phyloP scores from a whole-genome alignment of 108 stramenopile genomes.

The Skeletonema tropicum region DNA sequence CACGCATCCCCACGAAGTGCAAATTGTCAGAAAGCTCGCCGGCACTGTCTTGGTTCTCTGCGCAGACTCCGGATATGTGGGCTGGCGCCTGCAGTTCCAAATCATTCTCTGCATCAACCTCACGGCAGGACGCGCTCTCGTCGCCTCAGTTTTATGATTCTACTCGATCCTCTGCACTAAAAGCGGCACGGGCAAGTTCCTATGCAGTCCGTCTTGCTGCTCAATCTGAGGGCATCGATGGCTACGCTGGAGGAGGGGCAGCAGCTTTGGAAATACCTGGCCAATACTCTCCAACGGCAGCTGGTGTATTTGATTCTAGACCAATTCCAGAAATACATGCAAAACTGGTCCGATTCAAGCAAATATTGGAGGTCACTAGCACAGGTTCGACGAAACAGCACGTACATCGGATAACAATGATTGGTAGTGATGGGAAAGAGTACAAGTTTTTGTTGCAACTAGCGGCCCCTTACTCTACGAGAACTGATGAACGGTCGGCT shows the following conservation, averaged over 20 bases:
- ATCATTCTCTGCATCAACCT: slow-evolving; percentile 26
- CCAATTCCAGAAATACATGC: slow-evolving; percentile 86
- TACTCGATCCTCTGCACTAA: slow-evolving; percentile 68
- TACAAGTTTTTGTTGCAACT: slow-evolving; percentile 81
- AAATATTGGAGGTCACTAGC: slow-evolving; percentile 55
- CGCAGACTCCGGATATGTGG: slow-evolving; percentile 78
- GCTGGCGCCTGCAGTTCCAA: slow-evolving; percentile 56
- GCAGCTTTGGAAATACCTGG: slow-evolving; percentile 88
- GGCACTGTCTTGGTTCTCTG: slow-evolving; percentile 69
- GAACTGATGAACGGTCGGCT: slow-evolving; percentile 80
- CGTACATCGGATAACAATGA: slow-evolving; percentile 76
- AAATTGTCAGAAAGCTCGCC: slow-evolving; percentile 72
- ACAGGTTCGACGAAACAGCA: slow-evolving; percentile 61
- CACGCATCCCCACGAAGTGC: slow-evolving; percentile 57
- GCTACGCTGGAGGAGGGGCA: slow-evolving; percentile 79
- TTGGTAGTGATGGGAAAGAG: slow-evolving; percentile 81
- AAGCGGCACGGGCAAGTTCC: slow-evolving; percentile 66
- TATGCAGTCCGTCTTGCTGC: slow-evolving; percentile 49
- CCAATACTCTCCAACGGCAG: slow-evolving; percentile 76
- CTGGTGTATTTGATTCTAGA: slow-evolving; percentile 56
- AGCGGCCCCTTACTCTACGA: slow-evolving; percentile 86
- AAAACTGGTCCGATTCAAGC: slow-evolving; percentile 75
- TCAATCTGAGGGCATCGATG: slow-evolving; percentile 71
- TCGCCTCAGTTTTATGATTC: slow-evolving; percentile 29
- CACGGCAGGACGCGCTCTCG: slow-evolving; percentile 29